Evolutionary conservation across 306 rosid genomes (phyloP).

Genomic region (Quercus agrifolia): DNA sequence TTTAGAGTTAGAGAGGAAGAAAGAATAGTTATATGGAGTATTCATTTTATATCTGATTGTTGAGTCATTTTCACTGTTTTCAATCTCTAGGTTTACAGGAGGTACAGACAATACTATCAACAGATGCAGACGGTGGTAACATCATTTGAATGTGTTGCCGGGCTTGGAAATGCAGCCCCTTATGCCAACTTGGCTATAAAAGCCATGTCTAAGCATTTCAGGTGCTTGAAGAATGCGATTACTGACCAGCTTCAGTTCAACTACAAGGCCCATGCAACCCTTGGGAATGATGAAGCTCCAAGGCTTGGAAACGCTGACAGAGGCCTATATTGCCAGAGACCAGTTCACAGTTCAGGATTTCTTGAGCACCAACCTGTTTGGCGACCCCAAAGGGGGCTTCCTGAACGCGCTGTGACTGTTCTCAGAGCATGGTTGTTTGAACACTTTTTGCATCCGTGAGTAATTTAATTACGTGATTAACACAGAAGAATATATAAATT

Average conservation of each 20-base stretch:
- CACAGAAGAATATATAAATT: neutral
- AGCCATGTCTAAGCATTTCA: slow-evolving; percentile 76
- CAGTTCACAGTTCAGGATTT: slow-evolving; percentile 41
- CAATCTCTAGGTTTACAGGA: slow-evolving; percentile 61
- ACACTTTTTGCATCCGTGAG: slow-evolving; percentile 94
- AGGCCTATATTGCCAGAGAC: slow-evolving; percentile 43
- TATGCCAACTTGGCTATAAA: slow-evolving; percentile 79
- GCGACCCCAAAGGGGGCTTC: slow-evolving; percentile 94
- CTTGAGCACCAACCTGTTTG: slow-evolving; percentile 76
- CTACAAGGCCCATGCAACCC: slow-evolving; percentile 35
- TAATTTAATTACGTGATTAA: neutral
- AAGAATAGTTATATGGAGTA: neutral
- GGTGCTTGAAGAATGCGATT: slow-evolving; percentile 67
- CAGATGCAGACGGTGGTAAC: slow-evolving; percentile 70
- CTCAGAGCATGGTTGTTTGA: slow-evolving; percentile 89
- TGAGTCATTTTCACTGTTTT: neutral
- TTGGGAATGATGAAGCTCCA: slow-evolving; percentile 39
- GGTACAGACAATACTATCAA: slow-evolving; percentile 81
- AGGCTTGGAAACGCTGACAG: slow-evolving; percentile 32
- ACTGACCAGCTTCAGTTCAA: slow-evolving; percentile 67
- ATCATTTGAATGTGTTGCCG: slow-evolving; percentile 80
- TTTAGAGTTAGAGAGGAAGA: neutral
- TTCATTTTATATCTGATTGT: neutral
- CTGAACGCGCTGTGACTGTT: slow-evolving; percentile 75
- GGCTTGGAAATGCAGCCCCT: slow-evolving; percentile 76